Conservation (phyloP, 331 rosid species). For the Quercus tomentella region DNA sequence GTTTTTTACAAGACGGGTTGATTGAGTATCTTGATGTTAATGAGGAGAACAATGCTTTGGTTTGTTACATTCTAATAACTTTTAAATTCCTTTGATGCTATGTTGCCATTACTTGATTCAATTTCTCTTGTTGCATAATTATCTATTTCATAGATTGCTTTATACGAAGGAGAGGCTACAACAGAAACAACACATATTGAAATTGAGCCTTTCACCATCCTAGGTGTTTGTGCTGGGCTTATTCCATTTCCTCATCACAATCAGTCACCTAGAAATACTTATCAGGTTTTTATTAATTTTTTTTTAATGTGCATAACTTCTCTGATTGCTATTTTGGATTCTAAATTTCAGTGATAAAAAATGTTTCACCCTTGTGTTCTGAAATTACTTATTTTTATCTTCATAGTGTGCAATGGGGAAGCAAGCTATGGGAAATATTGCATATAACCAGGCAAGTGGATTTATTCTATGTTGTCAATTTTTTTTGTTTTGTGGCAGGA, state of each 20-base stretch:
- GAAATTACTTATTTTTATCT: conserved; percentile 12
- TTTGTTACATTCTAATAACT: conserved; percentile 32
- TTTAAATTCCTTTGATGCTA: conserved; percentile 7
- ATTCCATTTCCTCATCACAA: conserved; percentile 99
- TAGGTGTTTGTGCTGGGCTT: conserved; percentile 87
- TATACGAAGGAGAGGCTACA: conserved; percentile 77
- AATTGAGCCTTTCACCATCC: conserved; percentile 90
- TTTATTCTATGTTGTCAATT: background rate
- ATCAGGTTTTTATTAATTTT: conserved; percentile 52
- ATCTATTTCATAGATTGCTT: conserved; percentile 62
- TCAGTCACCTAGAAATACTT: conserved; percentile 97
- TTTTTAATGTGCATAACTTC: background rate
- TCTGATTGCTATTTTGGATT: background rate
- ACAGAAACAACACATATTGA: conserved; percentile 73
- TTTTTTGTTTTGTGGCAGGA: background rate
- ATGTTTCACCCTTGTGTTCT: conserved; percentile 7
- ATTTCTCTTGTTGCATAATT: conserved; percentile 5
- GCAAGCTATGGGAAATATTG: conserved; percentile 99
- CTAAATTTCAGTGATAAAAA: background rate
- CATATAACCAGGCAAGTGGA: conserved; percentile 75
- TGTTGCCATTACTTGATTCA: conserved; percentile 9
- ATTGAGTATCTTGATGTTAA: conserved; percentile 96
- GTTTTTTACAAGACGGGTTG: conserved; percentile 81
- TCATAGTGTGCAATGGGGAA: conserved; percentile 95
- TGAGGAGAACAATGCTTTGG: conserved; percentile 94